phyloP scores from a whole-genome alignment of 1,139 yeast species.

The Candida tropicalis region DNA sequence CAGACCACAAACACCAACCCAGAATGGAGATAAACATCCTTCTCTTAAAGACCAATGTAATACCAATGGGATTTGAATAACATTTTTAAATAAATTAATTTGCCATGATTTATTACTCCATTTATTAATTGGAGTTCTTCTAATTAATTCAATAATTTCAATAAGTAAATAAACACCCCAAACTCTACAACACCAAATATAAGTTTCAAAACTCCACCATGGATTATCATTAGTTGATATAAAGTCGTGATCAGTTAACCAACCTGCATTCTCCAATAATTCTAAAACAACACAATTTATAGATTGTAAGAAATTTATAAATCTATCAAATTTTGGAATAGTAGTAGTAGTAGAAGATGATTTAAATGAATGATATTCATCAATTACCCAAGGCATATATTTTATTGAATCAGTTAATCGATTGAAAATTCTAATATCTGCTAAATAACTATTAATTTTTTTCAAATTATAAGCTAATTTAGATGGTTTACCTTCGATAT shows the following conservation, averaged over 20 bases:
- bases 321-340: conserved; percentile 32
- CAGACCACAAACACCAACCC: conserved; percentile 53
- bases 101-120: conserved; percentile 40
- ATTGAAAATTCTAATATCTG: conserved; percentile 58
- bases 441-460: conserved; percentile 45
- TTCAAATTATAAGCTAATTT: conserved; percentile 43
- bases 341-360: conserved; percentile 25
- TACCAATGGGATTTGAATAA: conserved; percentile 56
- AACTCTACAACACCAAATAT: conserved; percentile 54
- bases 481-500: conserved; percentile 18
- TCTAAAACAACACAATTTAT: conserved; percentile 49
- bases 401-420: conserved; percentile 55
- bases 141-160: conserved; percentile 47
- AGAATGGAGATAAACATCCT: conserved; percentile 55
- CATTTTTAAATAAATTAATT: conserved; percentile 39
- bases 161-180: conserved; percentile 57
- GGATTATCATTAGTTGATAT: conserved; percentile 46
- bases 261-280: conserved; percentile 58
- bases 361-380: conserved; percentile 35
- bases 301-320: conserved; percentile 43
- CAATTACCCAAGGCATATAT: conserved; percentile 53
- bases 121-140: conserved; percentile 42
- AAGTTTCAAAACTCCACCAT: conserved; percentile 48
- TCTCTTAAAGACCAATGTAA: conserved; percentile 59
- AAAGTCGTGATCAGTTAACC: conserved; percentile 60